Evolutionary conservation across 2,329 filamentous ascomycete genomes (phyloP), one percentile per base, ranked within the genome.

Genomic region (Didymella pinodella): DNA sequence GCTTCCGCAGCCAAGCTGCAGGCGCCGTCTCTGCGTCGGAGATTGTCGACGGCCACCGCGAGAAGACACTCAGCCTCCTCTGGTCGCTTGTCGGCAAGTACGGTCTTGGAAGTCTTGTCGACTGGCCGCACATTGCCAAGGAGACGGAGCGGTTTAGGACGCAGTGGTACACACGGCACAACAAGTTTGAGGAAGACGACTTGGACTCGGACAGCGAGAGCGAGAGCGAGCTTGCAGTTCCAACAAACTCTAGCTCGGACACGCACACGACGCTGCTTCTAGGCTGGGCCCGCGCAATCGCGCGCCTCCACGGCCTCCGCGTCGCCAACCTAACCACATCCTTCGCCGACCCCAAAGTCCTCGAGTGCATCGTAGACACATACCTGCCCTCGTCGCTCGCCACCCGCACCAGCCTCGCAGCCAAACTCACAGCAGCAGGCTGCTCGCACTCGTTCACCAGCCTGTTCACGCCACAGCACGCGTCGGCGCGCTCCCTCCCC

Each of bases 1-100:
- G 80, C 2, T 73, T 81, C 12, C 76, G 72, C 4, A 66, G 71
- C 12, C 77, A 76, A 29, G 72, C 83, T 12, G 70, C 80, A 6
- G 72, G 75, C 22, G 77, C 79, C 32, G 75, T 87, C 34, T 79
- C 75, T 14, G 80, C 86, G 0, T 82, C 85, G 38, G 85, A 89
- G 54, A 83, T 89, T 46, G 85, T 89, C 7, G 82, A 88, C 64
- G 87, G 87, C 2, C 85, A 88, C 65, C 82, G 87, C 8, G 86
- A 89, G 66, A 88, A 86, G 72, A 89, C 86, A 0, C 78, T 89
- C 44, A 82, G 81, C 5, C 76, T 89, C 10, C 77, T 90, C 5
- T 88, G 86, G 86, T 78, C 79, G 3, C 76, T 89, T 22, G 82
- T 88, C 36, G 83, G 83, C 40, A 82, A 81, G 71, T 85, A 83